A percentile compares a stretch with the other conserved stretches of the same genome.
phyloP scores from a whole-genome alignment of 2,329 filamentous ascomycete genomes.

The Neonectria magnoliae region DNA sequence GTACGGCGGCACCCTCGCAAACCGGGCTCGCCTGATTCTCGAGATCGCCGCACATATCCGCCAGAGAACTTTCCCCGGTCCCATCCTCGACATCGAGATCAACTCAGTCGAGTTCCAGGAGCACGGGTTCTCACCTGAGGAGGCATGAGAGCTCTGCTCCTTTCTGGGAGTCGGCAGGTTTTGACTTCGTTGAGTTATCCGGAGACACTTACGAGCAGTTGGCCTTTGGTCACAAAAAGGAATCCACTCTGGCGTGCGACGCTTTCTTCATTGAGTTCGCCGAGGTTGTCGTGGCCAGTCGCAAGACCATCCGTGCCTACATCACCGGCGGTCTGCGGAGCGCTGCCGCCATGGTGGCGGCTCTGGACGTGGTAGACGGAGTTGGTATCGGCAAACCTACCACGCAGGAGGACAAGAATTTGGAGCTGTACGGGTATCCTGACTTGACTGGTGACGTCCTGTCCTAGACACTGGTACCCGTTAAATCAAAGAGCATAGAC shows the following conservation, averaged over 20 bases:
- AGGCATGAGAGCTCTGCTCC: conserved; percentile 57
- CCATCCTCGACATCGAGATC: conserved; percentile 64
- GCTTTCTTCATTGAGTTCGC: conserved; percentile 69
- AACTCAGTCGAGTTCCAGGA: conserved; percentile 64
- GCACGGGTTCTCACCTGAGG: conserved; percentile 60
- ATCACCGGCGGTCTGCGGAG: neutral
- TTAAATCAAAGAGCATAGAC: no score
- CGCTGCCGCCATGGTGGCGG: neutral
- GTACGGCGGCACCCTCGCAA: conserved; percentile 57
- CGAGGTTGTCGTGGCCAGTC: conserved; percentile 54
- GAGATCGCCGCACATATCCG: conserved; percentile 57
- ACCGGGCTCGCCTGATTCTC: conserved; percentile 55
- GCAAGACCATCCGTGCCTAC: neutral
- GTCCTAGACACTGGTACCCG: no score
- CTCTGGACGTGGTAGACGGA: neutral
- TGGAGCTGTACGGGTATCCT: neutral
- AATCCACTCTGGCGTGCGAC: conserved; percentile 63
- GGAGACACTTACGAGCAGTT: conserved; percentile 67
- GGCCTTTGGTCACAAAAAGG: conserved; percentile 60
- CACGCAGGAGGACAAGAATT: neutral
- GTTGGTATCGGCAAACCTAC: neutral
- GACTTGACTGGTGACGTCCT: neutral
- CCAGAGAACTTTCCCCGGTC: conserved; percentile 51
- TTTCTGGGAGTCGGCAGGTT: conserved; percentile 56
- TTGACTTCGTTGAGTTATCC: conserved; percentile 67